Evolutionary conservation across 805 yeast genomes (phyloP).

Genomic region (Brettanomyces anomalus): DNA sequence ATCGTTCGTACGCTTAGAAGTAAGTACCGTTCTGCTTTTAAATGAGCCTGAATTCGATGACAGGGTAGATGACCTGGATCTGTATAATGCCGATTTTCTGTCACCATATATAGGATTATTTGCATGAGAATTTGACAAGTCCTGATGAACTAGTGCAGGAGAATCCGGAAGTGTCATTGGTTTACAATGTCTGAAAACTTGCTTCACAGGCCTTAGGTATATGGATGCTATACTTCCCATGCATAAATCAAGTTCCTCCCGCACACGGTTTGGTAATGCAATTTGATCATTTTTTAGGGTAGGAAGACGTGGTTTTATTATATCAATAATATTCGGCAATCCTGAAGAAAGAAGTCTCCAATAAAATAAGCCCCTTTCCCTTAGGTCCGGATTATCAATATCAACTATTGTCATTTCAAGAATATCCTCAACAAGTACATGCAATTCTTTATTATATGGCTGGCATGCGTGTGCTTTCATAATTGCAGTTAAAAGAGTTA

Average conservation of each 20-base stretch:
- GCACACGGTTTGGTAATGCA: conserved; percentile 53
- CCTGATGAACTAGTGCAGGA: conserved; percentile 29
- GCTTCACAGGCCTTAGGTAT: conserved; percentile 75
- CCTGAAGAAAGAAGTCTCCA: conserved; percentile 65
- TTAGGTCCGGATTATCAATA: conserved; percentile 69
- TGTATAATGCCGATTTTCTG: neutral
- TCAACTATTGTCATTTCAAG: conserved; percentile 68
- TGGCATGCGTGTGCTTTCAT: conserved; percentile 54
- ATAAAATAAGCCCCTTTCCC: conserved; percentile 80
- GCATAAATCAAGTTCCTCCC: conserved; percentile 76
- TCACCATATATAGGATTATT: neutral
- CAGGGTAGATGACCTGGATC: conserved; percentile 1
- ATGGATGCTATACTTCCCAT: conserved; percentile 79
- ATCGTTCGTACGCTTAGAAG: neutral
- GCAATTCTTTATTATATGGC: conserved; percentile 39
- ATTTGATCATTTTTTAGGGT: conserved; percentile 58
- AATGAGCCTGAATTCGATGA: neutral
- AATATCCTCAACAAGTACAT: conserved; percentile 46
- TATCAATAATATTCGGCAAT: conserved; percentile 30
- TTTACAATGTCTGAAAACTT: conserved; percentile 62
- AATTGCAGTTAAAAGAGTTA: conserved; percentile 62
- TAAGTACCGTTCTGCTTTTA: no score
- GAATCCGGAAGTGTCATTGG: conserved; percentile 40
- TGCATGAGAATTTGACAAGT: conserved; percentile 1
- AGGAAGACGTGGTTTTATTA: conserved; percentile 58